phyloP scores from a whole-genome alignment of 2,329 filamentous ascomycete genomes.

The Fusarium vanettenii region DNA sequence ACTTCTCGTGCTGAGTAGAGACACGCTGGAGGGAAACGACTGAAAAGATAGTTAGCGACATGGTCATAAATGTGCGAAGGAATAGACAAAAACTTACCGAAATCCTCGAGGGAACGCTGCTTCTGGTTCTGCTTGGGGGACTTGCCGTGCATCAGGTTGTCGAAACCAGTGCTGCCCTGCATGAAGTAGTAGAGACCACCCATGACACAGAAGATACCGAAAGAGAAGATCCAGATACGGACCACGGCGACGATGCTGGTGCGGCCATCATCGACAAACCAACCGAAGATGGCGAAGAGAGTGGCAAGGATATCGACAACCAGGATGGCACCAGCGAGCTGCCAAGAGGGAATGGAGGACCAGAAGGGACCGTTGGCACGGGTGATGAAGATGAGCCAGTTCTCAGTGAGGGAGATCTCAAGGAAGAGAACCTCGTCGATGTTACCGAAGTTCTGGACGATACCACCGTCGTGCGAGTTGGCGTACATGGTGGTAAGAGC shows the following conservation, averaged over 20 bases:
- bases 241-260: constrained; percentile 87
- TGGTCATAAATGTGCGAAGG: background rate
- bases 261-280: constrained; percentile 72
- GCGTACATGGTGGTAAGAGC: constrained; percentile 87
- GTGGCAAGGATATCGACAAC: constrained; percentile 87
- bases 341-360: constrained; percentile 90
- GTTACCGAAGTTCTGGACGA: constrained; percentile 89
- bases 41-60: constrained; percentile 65
- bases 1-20: constrained; percentile 92
- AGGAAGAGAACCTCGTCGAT: constrained; percentile 88
- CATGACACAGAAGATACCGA: constrained; percentile 88
- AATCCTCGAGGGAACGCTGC: constrained; percentile 89
- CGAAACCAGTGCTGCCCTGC: constrained; percentile 83
- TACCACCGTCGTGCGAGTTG: constrained; percentile 77
- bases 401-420: constrained; percentile 90
- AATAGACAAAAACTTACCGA: constrained; percentile 70
- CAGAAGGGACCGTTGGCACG: constrained; percentile 93
- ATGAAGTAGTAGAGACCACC: constrained; percentile 80
- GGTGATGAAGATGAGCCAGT: constrained; percentile 97
- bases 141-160: constrained; percentile 95
- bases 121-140: constrained; percentile 83
- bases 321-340: constrained; percentile 81
- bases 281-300: constrained; percentile 87
- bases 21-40: constrained; percentile 91
- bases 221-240: constrained; percentile 91